phyloP scores from a whole-genome alignment of 2,329 filamentous ascomycete genomes.

The Curvularia spicifera region DNA sequence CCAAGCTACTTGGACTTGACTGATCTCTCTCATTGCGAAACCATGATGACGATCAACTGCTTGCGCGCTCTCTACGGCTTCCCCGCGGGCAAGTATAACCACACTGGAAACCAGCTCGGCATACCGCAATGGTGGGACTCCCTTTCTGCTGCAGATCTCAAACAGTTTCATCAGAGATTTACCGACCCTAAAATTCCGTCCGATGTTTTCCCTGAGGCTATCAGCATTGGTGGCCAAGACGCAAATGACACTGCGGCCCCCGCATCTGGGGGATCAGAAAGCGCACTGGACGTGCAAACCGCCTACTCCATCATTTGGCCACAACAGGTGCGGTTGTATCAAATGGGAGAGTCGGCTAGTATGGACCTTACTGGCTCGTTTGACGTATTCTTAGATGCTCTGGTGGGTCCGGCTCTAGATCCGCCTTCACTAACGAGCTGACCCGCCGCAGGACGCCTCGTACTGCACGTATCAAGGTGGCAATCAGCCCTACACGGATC shows the following conservation, averaged over 20 bases:
- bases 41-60: slow-evolving; percentile 24
- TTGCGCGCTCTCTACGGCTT: slow-evolving; percentile 30
- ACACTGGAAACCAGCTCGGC: slow-evolving; percentile 26
- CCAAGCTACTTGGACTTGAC: slow-evolving; percentile 14
- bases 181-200: slow-evolving; percentile 27
- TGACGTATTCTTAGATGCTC: slow-evolving; percentile 28
- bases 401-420: slow-evolving; percentile 9
- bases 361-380: slow-evolving; percentile 24
- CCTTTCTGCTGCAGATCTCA: slow-evolving; percentile 53
- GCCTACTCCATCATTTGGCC: slow-evolving; percentile 30
- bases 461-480: slow-evolving; percentile 31
- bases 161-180: slow-evolving; percentile 52
- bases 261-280: slow-evolving; percentile 31
- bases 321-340: slow-evolving; percentile 23
- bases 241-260: slow-evolving; percentile 53
- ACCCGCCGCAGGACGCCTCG: slow-evolving; percentile 20
- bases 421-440: background rate
- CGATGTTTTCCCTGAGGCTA: slow-evolving; percentile 31
- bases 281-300: slow-evolving; percentile 27
- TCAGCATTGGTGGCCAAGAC: slow-evolving; percentile 47
- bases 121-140: slow-evolving; percentile 56
- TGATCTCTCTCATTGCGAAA: slow-evolving; percentile 16
- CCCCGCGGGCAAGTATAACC: slow-evolving; percentile 25
- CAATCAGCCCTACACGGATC: slow-evolving; percentile 25
- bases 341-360: slow-evolving; percentile 24